Base-by-base conservation (phyloP, 1,284 basidiomycete species). In the Puccinia polysora region DNA sequence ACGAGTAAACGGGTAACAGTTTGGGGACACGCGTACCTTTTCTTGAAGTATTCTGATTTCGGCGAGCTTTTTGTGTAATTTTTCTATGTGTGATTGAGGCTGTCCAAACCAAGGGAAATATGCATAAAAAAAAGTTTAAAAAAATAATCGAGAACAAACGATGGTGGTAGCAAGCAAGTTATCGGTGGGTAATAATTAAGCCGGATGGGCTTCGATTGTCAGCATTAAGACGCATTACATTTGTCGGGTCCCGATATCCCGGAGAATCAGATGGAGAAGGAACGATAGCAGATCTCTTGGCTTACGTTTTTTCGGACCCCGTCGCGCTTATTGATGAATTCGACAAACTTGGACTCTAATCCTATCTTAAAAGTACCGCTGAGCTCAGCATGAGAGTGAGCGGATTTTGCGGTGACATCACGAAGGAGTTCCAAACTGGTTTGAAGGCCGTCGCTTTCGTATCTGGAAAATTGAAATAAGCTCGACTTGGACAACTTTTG, bases 51-150 rank as follows among this genome's bases (percentile, higher is more conserved):
- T 77, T 94, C 90, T 76, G 92, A 90, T 3, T 86, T 84, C 77
- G 89, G 87, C 79, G 93, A 38, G 92, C 64, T 85, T 85, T 81
- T 91, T 92, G 84, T 87, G 92, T 76, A 88, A 84, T 80, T 92
- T 93, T 81, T 97, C 93, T 76, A 96, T 87, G 40, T 82, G 83
- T 0, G 84, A 79, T 78, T 94, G 90, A 73, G 85, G 84, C 38
- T 81, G 76, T 65, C 77, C 78, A 7, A 75, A 36, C 47, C 14
- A 55, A 52, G 32, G 40, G 25, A 23, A 8, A 30, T 30, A n/a
- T n/a, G n/a, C n/a, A n/a, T n/a, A n/a, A n/a, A n/a, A n/a, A n/a
- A n/a, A n/a, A n/a, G n/a, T n/a, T n/a, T n/a, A n/a, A n/a, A n/a
- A n/a, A n/a, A n/a, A n/a, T n/a, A n/a, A n/a, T n/a, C n/a, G n/a